Evolutionary conservation across 2,329 filamentous ascomycete genomes (phyloP), one percentile per base, ranked within the genome.

Genomic region (Xylaria hypoxylon): DNA sequence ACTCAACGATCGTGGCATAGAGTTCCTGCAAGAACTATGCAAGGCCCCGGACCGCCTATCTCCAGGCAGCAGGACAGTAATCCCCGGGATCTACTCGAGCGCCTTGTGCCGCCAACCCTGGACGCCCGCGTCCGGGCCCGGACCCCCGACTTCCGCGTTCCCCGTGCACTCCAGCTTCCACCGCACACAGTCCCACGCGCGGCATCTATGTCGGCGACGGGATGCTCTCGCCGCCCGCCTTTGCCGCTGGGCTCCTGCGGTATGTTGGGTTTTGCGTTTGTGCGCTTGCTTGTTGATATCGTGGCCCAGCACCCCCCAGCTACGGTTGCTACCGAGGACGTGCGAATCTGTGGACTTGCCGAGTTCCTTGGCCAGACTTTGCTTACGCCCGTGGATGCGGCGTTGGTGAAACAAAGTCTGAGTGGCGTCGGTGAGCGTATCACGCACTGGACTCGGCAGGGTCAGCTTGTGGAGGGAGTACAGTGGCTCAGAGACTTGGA

Each of bases 1-100:
- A n/a, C 38, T 6, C 38, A n/a, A 61, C 22, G n/a, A 58, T 31
- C 28, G 28, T 8, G 28, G n/a, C 24, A 15, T 13, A 47, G 55
- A 13, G 35, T 47, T 24, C 40, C 47, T 31, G 28, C 28, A 31
- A 8, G 28, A 33, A 58, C 40, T 13, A 31, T 58, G 42, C 17
- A 44, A 2, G 24, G 22, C 5, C n/a, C 33, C 33, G 22, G 22
- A 15, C 33, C 22, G 58, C n/a, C 2, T 8, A 15, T 26, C 7
- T 5, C 22, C 8, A 8, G 8, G 28, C 28, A 31, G 8, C 28
- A 38, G 59, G 15, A 5, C 59, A 5, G 58, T 64, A 35, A 31
- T 45, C 26, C 45, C 44, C n/a, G 61, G 53, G 10, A 26, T 57
- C 3, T 62, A 57, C 28, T 62, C 60, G 3, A 42, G 51, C 31